Base-by-base conservation (phyloP, 2,329 filamentous ascomycete species). In the Stachybotrys elegans region DNA sequence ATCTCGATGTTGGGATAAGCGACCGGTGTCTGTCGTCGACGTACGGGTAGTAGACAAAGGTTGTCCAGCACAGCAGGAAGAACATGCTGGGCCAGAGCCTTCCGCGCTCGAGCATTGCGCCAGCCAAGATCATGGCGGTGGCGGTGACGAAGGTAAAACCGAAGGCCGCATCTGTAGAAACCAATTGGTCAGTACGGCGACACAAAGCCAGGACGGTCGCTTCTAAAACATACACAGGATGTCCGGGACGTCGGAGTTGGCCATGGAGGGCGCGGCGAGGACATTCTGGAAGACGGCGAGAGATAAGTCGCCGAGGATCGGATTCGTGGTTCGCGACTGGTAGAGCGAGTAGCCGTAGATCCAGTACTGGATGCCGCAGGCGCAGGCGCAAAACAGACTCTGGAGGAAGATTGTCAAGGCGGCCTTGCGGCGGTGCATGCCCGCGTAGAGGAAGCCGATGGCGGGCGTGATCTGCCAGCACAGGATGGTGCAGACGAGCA, bases 61-160 rank as follows among this genome's bases (percentile, higher is more conserved):
- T 84, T 0, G 79, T 77, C 80, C 80, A 84, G 54, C 67, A 74
- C 57, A 83, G 78, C 19, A 72, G 68, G 49, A 83, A 87, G 21
- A 86, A 67, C 55, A 86, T 71, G 8, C 79, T 82, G 0, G 66
- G 65, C 37, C 53, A 56, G 5, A 68, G 50, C 4, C 65, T 46
- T 0, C 65, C 65, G 11, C 65, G 49, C 47, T 68, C 65, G 0
- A 68, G 51, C 53, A 67, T 66, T 1, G 64, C 64, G 8, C 65
- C 64, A 3, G 65, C 63, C 43, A 68, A 45, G 31, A 68, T 68
- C 62, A 67, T 66, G 20, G 65, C 65, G 0, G 65, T 68, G 3
- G 57, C 58, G 0, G 62, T 63, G 11, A 67, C 65, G 21, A 67
- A 68, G 0, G 64, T 66, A 31, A 61, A 54, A 5, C 65, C 63